These are phyloP conservation scores for Chloris gayana DNA, from an alignment of 176 grass and related monocot genomes.

Conservation along the genomic window DNA sequence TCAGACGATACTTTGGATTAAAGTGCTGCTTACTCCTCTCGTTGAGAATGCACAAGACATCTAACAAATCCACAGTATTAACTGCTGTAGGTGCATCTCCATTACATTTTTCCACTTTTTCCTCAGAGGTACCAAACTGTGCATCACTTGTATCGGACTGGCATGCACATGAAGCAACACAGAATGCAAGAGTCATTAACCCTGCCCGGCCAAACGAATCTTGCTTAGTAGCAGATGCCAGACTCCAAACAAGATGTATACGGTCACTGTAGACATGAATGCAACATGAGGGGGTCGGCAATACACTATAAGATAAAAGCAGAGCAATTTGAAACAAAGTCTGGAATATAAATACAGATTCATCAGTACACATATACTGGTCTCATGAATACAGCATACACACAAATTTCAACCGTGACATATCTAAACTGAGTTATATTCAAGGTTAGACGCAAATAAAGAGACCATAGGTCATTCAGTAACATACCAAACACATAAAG, in stretches of 20 bases:
- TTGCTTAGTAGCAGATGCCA: slow-evolving; percentile 72
- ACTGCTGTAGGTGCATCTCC: slow-evolving; percentile 33
- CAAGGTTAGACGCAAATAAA: slow-evolving; percentile 1
- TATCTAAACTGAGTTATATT: slow-evolving; percentile 6
- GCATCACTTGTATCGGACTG: slow-evolving; percentile 51
- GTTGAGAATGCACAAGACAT: slow-evolving; percentile 72
- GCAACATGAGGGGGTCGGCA: slow-evolving; percentile 16
- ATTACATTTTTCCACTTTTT: slow-evolving; percentile 42
- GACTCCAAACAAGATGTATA: slow-evolving; percentile 69
- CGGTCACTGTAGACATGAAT: slow-evolving; percentile 63
- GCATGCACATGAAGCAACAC: slow-evolving; percentile 70
- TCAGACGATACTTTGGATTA: slow-evolving; percentile 95
- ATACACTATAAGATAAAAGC: not conserved
- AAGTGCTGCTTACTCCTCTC: slow-evolving; percentile 98
- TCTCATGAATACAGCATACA: not conserved
- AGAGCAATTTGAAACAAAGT: slow-evolving; percentile 30
- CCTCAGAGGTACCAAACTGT: slow-evolving; percentile 34
- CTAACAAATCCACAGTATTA: slow-evolving; percentile 62
- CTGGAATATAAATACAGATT: not conserved
- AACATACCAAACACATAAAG: not conserved
- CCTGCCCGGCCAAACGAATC: slow-evolving; percentile 91
- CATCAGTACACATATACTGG: slow-evolving; percentile 22
- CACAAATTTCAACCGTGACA: not conserved
- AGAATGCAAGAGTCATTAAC: slow-evolving; percentile 91
- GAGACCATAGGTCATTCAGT: slow-evolving; percentile 4